Evolutionary conservation across 164 flowering plant genomes (phyloP).

Genomic region (Magnolia kwangsiensis): DNA sequence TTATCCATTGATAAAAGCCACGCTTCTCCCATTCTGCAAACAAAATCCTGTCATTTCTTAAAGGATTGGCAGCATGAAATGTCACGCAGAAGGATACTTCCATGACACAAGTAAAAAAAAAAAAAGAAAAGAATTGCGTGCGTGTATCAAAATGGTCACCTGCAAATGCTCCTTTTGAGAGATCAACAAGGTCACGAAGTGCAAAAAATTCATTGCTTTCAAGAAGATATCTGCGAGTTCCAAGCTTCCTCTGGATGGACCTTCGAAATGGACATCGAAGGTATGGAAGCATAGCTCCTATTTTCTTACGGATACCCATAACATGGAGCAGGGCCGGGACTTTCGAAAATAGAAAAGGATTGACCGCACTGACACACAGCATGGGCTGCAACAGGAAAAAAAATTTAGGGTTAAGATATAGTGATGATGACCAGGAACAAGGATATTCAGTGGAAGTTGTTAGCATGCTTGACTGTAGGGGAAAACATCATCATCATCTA

Average conservation of each 20-base stretch:
- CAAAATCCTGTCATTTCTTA: neutral
- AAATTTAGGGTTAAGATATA: neutral
- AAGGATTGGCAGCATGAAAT: neutral
- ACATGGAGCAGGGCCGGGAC: constrained; percentile 79
- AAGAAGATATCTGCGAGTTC: constrained; percentile 83
- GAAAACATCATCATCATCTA: too few relatives aligned
- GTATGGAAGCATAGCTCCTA: constrained; percentile 69
- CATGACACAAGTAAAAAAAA: neutral
- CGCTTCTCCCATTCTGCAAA: neutral
- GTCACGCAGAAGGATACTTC: neutral
- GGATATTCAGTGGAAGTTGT: neutral
- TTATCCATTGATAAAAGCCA: neutral
- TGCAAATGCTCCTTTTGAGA: constrained; percentile 93
- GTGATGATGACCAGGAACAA: neutral
- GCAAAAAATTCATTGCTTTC: constrained; percentile 93
- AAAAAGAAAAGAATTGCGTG: neutral
- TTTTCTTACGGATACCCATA: constrained; percentile 68
- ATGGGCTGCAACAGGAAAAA: constrained; percentile 67
- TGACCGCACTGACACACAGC: constrained; percentile 96
- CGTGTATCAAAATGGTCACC: constrained; percentile 34
- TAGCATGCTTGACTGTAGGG: neutral
- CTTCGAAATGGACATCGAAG: constrained; percentile 88
- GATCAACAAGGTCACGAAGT: constrained; percentile 86
- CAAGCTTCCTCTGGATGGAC: constrained; percentile 68
- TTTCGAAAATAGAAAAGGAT: constrained; percentile 79